phyloP scores from a whole-genome alignment of 2,329 filamentous ascomycete species.

The Ceratocystiopsis minuta region DNA sequence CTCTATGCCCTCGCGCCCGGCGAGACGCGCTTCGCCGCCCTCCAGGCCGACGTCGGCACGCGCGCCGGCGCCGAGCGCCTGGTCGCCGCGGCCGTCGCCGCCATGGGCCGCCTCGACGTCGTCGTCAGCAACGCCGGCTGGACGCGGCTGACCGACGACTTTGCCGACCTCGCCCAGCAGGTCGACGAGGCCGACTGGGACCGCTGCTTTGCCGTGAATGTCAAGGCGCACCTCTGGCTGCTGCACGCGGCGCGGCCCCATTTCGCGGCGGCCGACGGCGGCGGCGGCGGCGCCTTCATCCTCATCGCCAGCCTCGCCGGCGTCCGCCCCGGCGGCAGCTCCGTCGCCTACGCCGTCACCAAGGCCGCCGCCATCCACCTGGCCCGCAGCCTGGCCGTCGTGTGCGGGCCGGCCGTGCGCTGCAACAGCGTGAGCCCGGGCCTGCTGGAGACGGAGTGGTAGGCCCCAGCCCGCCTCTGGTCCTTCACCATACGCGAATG shows the following conservation, averaged over 20 bases:
- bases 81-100: slow-evolving; percentile 38
- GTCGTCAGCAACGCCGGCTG: slow-evolving; percentile 57
- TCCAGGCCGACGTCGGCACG: slow-evolving; percentile 51
- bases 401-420: slow-evolving; percentile 34
- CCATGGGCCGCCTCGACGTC: slow-evolving; percentile 54
- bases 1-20: slow-evolving; percentile 22
- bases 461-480: too few relatives aligned
- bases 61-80: slow-evolving; percentile 38
- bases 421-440: slow-evolving; percentile 42
- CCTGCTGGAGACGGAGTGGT: slow-evolving; percentile 22
- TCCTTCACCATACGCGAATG: too few relatives aligned
- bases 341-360: slow-evolving; percentile 53
- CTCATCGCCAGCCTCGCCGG: slow-evolving; percentile 47
- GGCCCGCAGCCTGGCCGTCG: slow-evolving; percentile 32
- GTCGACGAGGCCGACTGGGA: slow-evolving; percentile 41
- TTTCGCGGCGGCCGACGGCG: slow-evolving; percentile 31
- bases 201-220: slow-evolving; percentile 39
- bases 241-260: slow-evolving; percentile 34
- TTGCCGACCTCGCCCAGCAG: slow-evolving; percentile 32
- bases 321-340: slow-evolving; percentile 43
- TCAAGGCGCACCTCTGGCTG: slow-evolving; percentile 43
- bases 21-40: slow-evolving; percentile 20
- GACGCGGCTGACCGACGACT: slow-evolving; percentile 28
- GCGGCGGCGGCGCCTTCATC: slow-evolving; percentile 34
- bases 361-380: slow-evolving; percentile 55